Percentiles rank a stretch among this genome's conserved stretches.
phyloP scores from a whole-genome alignment of 352 stramenopile species.

The Phytophthora quininea region DNA sequence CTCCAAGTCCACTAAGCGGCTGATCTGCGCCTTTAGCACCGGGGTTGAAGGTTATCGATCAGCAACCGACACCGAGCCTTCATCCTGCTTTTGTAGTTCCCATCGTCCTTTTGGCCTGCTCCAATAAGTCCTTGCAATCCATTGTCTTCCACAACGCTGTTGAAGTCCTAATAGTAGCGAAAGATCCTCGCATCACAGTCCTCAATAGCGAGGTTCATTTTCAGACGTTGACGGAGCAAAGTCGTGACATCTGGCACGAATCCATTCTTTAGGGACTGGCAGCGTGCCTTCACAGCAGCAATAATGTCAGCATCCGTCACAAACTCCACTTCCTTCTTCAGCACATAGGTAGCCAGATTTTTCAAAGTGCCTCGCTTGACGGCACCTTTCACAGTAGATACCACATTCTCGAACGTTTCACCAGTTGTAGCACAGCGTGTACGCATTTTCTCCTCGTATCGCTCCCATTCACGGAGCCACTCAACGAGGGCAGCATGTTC shows the following conservation, averaged over 20 bases:
- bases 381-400: constrained; percentile 10
- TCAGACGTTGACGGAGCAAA: constrained; percentile 14
- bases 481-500: constrained; percentile 18
- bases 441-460: constrained; percentile 15
- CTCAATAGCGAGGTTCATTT: constrained; percentile 17
- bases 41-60: constrained; percentile 4
- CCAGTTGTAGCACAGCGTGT: constrained; percentile 14
- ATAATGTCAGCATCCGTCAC: constrained; percentile 23
- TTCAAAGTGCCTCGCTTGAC: neutral
- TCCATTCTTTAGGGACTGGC: constrained; percentile 17
- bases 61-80: constrained; percentile 7
- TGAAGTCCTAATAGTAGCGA: constrained; percentile 17
- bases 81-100: neutral
- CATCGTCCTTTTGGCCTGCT: neutral
- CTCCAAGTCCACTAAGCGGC: constrained; percentile 3
- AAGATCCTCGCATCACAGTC: constrained; percentile 14
- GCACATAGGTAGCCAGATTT: constrained; percentile 18
- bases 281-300: constrained; percentile 3
- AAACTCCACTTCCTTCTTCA: constrained; percentile 10
- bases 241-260: constrained; percentile 18
- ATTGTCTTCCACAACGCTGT: constrained; percentile 12
- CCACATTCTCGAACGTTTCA: constrained; percentile 22
- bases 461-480: constrained; percentile 7
- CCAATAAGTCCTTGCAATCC: constrained; percentile 14
- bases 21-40: constrained; percentile 9